Conservation (phyloP, 2,329 filamentous ascomycete species). For the Dactylellina haptotyla region DNA sequence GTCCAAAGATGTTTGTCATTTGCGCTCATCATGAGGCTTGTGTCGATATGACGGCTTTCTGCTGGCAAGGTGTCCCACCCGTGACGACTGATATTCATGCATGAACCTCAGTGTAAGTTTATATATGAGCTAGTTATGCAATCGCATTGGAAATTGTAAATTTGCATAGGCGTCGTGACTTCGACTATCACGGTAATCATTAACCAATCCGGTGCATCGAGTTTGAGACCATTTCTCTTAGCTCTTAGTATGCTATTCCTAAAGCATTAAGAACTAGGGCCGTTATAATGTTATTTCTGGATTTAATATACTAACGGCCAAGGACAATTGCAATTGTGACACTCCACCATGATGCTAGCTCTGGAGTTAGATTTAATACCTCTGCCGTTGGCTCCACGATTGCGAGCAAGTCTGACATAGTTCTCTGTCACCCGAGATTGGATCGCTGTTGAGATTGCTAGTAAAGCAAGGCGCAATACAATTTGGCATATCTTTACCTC, state of each 20-base stretch:
- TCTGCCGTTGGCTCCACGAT: not conserved
- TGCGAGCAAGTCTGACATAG: not conserved
- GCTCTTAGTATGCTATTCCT: constrained; percentile 16
- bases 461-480: not conserved
- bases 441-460: not conserved
- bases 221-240: constrained; percentile 2
- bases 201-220: constrained; percentile 31
- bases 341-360: constrained; percentile 24
- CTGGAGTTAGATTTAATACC: not conserved
- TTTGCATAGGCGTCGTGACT: not conserved
- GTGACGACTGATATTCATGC: constrained; percentile 19
- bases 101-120: constrained; percentile 12
- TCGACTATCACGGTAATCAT: constrained; percentile 31
- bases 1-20: constrained; percentile 1
- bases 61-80: constrained; percentile 6
- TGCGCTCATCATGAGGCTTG: not conserved
- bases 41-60: not conserved
- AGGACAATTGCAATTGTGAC: constrained; percentile 16
- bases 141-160: too few species aligned
- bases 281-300: too few species aligned
- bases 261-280: not conserved
- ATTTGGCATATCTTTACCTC: not conserved
- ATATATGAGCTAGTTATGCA: constrained; percentile 30
- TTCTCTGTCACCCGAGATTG: not conserved
- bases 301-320: constrained; percentile 7